Percentiles rank a stretch among this genome's conserved stretches.
Conservation (phyloP, 768 basidiomycete genomes). For the Panaeolus papilionaceus region DNA sequence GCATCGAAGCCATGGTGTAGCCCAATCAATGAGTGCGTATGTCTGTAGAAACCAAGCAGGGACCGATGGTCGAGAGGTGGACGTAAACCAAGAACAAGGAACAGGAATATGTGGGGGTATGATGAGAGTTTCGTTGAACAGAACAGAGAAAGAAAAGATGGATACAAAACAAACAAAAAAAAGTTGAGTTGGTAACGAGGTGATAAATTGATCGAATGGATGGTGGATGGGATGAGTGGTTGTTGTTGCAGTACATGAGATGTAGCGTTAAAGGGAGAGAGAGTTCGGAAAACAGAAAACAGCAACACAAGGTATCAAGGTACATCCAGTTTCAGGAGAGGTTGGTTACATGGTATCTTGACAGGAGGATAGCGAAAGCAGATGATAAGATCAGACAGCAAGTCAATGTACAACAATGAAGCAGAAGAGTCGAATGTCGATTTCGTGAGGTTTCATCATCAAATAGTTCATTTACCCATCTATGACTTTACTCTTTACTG, state of each 20-base stretch:
- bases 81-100: constrained; percentile 4
- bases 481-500: constrained; percentile 29
- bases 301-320: constrained; percentile 13
- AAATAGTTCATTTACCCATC: neutral
- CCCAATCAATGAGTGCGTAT: neutral
- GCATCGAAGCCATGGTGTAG: neutral
- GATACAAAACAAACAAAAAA: neutral
- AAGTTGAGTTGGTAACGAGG: neutral
- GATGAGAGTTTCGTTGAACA: neutral
- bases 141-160: neutral
- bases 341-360: constrained; percentile 12
- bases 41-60: neutral
- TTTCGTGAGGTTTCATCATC: constrained; percentile 5
- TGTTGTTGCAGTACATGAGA: neutral
- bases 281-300: neutral
- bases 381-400: neutral
- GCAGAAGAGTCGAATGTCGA: neutral
- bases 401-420: neutral
- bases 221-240: neutral
- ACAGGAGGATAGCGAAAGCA: neutral
- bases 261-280: neutral
- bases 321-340: constrained; percentile 12
- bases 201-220: neutral
- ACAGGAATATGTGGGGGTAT: neutral
- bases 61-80: neutral